Evolutionary conservation across 1,284 basidiomycete genomes (phyloP).

Genomic region (Cryptococcus maquisensis): DNA sequence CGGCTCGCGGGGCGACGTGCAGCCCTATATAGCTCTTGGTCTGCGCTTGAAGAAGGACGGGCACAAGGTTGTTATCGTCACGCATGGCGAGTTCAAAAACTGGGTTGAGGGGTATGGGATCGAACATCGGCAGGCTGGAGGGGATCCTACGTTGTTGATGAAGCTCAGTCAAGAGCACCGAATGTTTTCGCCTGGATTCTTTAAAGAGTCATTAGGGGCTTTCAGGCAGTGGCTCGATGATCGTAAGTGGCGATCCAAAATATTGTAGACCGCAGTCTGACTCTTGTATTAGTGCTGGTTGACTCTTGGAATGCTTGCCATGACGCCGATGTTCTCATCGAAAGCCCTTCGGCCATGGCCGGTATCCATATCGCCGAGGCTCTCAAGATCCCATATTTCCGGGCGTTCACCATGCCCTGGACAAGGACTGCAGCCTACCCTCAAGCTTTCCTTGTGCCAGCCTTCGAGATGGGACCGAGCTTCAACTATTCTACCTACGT

Average conservation of each 20-base stretch:
- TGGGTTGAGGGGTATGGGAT: slow-evolving; percentile 65
- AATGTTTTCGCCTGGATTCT: slow-evolving; percentile 80
- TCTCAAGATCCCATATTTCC: slow-evolving; percentile 63
- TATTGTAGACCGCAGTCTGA: not conserved
- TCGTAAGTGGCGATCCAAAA: slow-evolving; percentile 49
- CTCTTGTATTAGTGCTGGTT: slow-evolving; percentile 53
- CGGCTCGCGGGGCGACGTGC: slow-evolving; percentile 52
- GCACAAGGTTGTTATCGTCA: slow-evolving; percentile 57
- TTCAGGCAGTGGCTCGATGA: slow-evolving; percentile 75
- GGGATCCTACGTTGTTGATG: slow-evolving; percentile 68
- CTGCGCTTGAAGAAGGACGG: slow-evolving; percentile 54
- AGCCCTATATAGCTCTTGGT: slow-evolving; percentile 52
- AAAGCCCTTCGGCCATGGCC: slow-evolving; percentile 66
- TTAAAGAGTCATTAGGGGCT: slow-evolving; percentile 63
- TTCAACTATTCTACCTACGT: slow-evolving; percentile 49
- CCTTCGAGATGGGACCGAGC: slow-evolving; percentile 49
- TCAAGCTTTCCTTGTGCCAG: slow-evolving; percentile 59
- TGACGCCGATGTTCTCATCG: slow-evolving; percentile 66
- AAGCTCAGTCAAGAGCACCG: slow-evolving; percentile 55
- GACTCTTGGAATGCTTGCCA: slow-evolving; percentile 68
- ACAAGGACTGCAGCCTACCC: slow-evolving; percentile 62
- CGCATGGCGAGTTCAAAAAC: slow-evolving; percentile 60
- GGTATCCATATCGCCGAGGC: slow-evolving; percentile 78
- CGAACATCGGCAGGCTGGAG: slow-evolving; percentile 65
- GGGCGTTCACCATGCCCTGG: slow-evolving; percentile 72